These are phyloP conservation scores for Lecanosticta acicola DNA, from an alignment of 2,329 filamentous ascomycete genomes.

Conservation along the genomic window DNA sequence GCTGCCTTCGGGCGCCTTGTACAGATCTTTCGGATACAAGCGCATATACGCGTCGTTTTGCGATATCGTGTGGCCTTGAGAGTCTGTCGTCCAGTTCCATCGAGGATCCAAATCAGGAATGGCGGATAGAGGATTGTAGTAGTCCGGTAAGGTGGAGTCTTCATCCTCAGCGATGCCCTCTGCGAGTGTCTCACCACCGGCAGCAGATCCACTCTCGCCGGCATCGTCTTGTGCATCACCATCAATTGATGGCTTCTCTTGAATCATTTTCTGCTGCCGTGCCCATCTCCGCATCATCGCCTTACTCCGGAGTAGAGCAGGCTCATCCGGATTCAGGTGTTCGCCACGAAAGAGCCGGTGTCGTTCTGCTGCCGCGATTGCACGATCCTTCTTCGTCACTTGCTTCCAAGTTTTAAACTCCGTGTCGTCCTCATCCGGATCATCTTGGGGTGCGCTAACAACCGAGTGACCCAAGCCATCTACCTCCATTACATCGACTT, in stretches of 20 bases:
- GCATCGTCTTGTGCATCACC: constrained; percentile 41
- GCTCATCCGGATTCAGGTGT: constrained; percentile 79
- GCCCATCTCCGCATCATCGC: constrained; percentile 85
- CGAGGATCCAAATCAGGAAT: constrained; percentile 77
- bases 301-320: constrained; percentile 77
- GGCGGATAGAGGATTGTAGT: constrained; percentile 81
- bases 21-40: constrained; percentile 68
- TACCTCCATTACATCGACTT: constrained; percentile 79
- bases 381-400: constrained; percentile 93
- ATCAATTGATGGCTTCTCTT: constrained; percentile 32
- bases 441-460: constrained; percentile 62
- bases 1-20: constrained; percentile 66
- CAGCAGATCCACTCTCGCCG: constrained; percentile 44
- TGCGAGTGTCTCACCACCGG: constrained; percentile 69
- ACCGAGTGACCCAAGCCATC: constrained; percentile 65
- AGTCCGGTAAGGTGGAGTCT: constrained; percentile 81
- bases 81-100: constrained; percentile 82
- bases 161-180: constrained; percentile 92
- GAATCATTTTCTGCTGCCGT: constrained; percentile 60
- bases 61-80: constrained; percentile 82
- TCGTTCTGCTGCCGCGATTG: constrained; percentile 76
- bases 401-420: constrained; percentile 99
- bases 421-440: constrained; percentile 75
- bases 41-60: constrained; percentile 78
- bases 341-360: constrained; percentile 80